Evolutionary conservation across 140 eudicot species (phyloP).

Genomic region (Stevia rebaudiana): DNA sequence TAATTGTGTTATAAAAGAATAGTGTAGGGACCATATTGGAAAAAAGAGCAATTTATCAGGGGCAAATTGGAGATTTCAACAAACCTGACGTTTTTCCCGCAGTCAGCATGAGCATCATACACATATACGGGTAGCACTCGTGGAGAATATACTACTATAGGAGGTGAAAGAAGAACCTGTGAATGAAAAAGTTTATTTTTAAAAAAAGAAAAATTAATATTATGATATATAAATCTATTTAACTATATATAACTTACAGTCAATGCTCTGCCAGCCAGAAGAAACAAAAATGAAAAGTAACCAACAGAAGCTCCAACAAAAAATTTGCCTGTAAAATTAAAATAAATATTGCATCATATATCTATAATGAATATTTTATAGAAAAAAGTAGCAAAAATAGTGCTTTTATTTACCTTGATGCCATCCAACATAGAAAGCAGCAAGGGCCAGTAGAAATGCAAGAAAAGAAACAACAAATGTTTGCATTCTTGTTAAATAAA

Average conservation of each 20-base stretch:
- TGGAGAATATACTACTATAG: constrained; percentile 98
- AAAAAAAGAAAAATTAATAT: background rate
- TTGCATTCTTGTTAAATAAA: constrained; percentile 85
- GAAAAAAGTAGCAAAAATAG: background rate
- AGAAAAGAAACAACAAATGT: constrained; percentile 85
- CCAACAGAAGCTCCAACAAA: constrained; percentile 97
- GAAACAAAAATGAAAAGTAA: constrained; percentile 92
- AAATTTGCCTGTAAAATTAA: constrained; percentile 50
- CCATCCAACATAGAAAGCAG: constrained; percentile 96
- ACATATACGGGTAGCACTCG: constrained; percentile 96
- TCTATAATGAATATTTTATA: background rate
- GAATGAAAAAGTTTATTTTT: constrained; percentile 12
- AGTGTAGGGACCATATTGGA: background rate
- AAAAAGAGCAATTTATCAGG: background rate
- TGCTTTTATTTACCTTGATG: constrained; percentile 45
- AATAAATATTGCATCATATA: constrained; percentile 12
- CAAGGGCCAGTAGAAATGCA: constrained; percentile 83
- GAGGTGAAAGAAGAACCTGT: constrained; percentile 99
- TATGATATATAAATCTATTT: background rate
- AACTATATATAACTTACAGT: constrained; percentile 47
- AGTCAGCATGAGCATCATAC: constrained; percentile 98
- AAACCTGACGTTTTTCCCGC: constrained; percentile 96
- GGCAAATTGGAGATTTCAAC: constrained; percentile 19
- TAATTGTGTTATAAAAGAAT: background rate
- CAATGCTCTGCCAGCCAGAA: constrained; percentile 93